These are phyloP conservation scores for Barnettozyma wickerhamii DNA, from an alignment of 805 yeast species.

Conservation along the genomic window DNA sequence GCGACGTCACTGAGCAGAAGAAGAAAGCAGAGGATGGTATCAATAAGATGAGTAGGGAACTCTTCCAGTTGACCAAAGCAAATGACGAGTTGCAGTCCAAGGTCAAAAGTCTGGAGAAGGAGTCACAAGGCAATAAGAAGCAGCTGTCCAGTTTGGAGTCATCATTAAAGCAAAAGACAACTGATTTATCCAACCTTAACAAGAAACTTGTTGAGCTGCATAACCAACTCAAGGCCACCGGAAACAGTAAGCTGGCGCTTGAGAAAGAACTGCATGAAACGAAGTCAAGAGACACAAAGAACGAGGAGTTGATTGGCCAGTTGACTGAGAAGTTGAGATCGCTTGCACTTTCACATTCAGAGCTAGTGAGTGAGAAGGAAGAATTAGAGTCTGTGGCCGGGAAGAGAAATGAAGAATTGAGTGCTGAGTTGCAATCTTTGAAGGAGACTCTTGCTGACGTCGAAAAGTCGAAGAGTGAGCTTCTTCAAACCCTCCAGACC, in stretches of 20 bases:
- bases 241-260: slow-evolving; percentile 8
- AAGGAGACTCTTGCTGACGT: slow-evolving; percentile 14
- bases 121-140: slow-evolving; percentile 19
- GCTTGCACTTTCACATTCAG: slow-evolving; percentile 33
- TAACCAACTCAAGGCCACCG: not conserved
- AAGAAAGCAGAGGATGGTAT: slow-evolving; percentile 79
- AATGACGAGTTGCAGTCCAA: slow-evolving; percentile 47
- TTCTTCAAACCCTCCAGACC: slow-evolving; percentile 10
- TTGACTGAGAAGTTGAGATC: slow-evolving; percentile 42
- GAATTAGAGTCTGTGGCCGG: slow-evolving; percentile 16
- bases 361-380: slow-evolving; percentile 24
- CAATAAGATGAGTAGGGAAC: slow-evolving; percentile 84
- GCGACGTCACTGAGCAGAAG: slow-evolving; percentile 34
- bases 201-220: slow-evolving; percentile 8
- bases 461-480: too few relatives aligned
- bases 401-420: slow-evolving; percentile 7
- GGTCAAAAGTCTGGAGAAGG: slow-evolving; percentile 37
- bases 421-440: slow-evolving; percentile 11
- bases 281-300: slow-evolving; percentile 26
- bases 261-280: slow-evolving; percentile 25
- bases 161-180: slow-evolving; percentile 15
- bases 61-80: slow-evolving; percentile 59
- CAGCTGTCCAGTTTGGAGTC: slow-evolving; percentile 19
- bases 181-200: slow-evolving; percentile 13
- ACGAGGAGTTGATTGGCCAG: slow-evolving; percentile 34